Base-by-base conservation (phyloP, 2,329 filamentous ascomycete species). In the Colletotrichum australisinense region DNA sequence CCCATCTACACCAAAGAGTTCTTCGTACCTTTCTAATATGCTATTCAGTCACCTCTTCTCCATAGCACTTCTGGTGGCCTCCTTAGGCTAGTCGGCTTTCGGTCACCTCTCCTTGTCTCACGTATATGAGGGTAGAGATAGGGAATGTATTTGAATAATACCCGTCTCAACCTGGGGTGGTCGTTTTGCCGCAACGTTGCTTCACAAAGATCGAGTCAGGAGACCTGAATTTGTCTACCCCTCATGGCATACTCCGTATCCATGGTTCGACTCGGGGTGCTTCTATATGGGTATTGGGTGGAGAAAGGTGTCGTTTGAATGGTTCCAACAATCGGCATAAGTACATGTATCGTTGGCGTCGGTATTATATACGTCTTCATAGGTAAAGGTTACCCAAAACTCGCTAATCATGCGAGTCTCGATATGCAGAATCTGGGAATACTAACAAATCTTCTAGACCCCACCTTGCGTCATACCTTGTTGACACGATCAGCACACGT, bases 231-330 rank as follows among this genome's bases (percentile, higher is more conserved):
- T 75, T 59, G 78, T 3, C 72, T 79, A 2, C 76, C 77, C 1
- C 63, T 70, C 26, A 76, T 78, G 73, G 58, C 76, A 2, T 69
- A 75, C 4, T 76, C 73, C 1, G 70, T 63, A 11, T 58, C 73
- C 5, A 46, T 74, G 55, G 72, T 79, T 0, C 75, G 89, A 3
- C 60, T 77, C 1, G 77, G 79, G 0, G 38, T 80, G 2, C 68
- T 79, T 22, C 57, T 78, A 46, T 79, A 80, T 28, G 78, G 76
- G 0, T 79, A 78, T 79, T 75, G 76, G 30, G 85, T 86, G 0
- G 80, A 91, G 46, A 86, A 87, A 26, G 75, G 84, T 12, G 84
- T 88, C 1, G 89, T 90, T 66, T 92, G 88, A 88, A 87, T 91
- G 26, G 87, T 84, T 0, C 88, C 89, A 1, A 89, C 90, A 46